Evolutionary conservation across 768 basidiomycete genomes (phyloP).

Genomic region (Rickenella mellea): DNA sequence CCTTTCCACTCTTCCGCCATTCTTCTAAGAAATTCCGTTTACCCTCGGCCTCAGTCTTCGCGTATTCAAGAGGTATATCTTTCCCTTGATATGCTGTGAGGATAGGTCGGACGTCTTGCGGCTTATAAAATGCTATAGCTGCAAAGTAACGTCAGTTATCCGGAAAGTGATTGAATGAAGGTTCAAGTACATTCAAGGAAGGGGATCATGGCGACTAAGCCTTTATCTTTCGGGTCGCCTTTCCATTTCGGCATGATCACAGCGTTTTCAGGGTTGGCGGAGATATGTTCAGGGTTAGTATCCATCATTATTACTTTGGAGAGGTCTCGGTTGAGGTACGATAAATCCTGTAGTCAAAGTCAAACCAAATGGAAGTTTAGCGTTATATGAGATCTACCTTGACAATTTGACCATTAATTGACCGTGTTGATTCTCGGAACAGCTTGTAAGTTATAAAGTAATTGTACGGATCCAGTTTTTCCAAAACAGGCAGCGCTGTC

Average conservation of each 20-base stretch:
- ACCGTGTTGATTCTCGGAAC: conserved; percentile 88
- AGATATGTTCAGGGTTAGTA: conserved; percentile 67
- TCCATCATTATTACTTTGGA: conserved; percentile 85
- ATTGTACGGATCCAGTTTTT: conserved; percentile 90
- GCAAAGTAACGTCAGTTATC: not conserved
- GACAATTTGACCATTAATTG: conserved; percentile 71
- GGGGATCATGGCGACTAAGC: conserved; percentile 86
- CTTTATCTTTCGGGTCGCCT: conserved; percentile 65
- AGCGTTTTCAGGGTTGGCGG: conserved; percentile 82
- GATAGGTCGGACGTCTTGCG: conserved; percentile 80
- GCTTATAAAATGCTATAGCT: conserved; percentile 92
- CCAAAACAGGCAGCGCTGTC: conserved; percentile 82
- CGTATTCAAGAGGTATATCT: conserved; percentile 83
- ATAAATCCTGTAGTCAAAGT: conserved; percentile 55
- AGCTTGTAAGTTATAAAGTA: conserved; percentile 84
- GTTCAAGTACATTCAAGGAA: conserved; percentile 77
- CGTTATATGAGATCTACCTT: conserved; percentile 42
- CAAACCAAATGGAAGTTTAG: not conserved
- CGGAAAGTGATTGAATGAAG: not conserved
- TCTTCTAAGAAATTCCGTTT: conserved; percentile 73
- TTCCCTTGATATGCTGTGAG: conserved; percentile 79
- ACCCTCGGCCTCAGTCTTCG: conserved; percentile 75
- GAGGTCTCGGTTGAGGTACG: conserved; percentile 90
- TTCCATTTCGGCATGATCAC: conserved; percentile 81
- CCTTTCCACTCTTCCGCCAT: conserved; percentile 50